These are phyloP conservation scores for Westerdykella ornata DNA, from an alignment of 2,329 filamentous ascomycete genomes.

Conservation along the genomic window DNA sequence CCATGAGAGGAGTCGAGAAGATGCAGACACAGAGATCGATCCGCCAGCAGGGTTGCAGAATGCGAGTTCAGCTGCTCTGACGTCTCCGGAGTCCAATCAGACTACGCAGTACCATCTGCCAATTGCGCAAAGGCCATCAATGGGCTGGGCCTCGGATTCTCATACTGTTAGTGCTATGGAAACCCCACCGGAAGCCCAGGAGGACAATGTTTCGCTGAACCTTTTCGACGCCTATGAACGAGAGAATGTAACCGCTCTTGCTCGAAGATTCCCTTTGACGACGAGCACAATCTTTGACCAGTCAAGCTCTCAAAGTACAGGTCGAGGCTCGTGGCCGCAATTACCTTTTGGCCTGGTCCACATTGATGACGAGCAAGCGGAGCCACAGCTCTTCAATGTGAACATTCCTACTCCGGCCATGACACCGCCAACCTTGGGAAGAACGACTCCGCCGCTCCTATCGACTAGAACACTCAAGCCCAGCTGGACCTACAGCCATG, in stretches of 20 bases:
- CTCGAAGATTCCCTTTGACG: slow-evolving; percentile 10
- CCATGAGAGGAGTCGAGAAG: slow-evolving; percentile 24
- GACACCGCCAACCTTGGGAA: slow-evolving; percentile 22
- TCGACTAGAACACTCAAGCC: slow-evolving; percentile 27
- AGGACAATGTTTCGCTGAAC: too few relatives aligned
- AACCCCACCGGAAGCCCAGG: too few relatives aligned
- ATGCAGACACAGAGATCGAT: slow-evolving; percentile 25
- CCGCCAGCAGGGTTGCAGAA: slow-evolving; percentile 7
- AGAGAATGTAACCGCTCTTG: slow-evolving; percentile 2
- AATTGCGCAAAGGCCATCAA: too few relatives aligned
- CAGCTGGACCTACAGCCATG: slow-evolving; percentile 53
- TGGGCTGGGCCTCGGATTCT: too few relatives aligned
- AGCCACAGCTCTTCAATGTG: slow-evolving; percentile 31
- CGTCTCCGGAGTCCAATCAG: slow-evolving; percentile 2
- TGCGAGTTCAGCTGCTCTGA: slow-evolving; percentile 1
- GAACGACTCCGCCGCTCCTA: slow-evolving; percentile 17
- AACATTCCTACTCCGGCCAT: slow-evolving; percentile 20
- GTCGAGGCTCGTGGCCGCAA: slow-evolving; percentile 3
- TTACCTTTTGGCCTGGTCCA: slow-evolving; percentile 31
- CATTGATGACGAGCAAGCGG: slow-evolving; percentile 6
- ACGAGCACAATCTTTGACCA: slow-evolving; percentile 20
- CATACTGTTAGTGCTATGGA: too few relatives aligned
- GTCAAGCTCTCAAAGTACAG: slow-evolving; percentile 4
- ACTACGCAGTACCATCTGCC: slow-evolving; percentile 3
- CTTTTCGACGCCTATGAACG: slow-evolving; percentile 1